Base-by-base conservation (phyloP, 2,329 filamentous ascomycete species). In the Calonectria pteridis region DNA sequence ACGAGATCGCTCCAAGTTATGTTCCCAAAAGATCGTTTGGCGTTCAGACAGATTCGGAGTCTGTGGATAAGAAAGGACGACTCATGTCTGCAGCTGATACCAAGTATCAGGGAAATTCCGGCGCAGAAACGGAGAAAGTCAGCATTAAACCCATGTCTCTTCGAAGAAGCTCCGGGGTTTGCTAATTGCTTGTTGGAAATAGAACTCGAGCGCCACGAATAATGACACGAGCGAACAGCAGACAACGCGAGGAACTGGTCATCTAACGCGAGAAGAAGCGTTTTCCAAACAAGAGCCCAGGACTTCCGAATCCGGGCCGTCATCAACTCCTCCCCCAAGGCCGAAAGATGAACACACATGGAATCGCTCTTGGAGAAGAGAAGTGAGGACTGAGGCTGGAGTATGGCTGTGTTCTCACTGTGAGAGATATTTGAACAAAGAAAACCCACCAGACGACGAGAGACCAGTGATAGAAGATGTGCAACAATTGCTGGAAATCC, bases 281-380 rank as follows among this genome's bases (percentile, higher is more conserved):
- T 46, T 46, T 46, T n/a, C 23, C 43, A 4, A 46, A 46, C 13
- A 23, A 13, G 43, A 11, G 20, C 43, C n/a, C 11, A 3, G 3
- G 10, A 23, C 9, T 23, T 46, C 43, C 9, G 10, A 23, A 23
- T 23, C 6, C n/a, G 6, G n/a, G 9, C 10, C 43, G 7, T 23
- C 55, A 18, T 18, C 26, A 23, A n/a, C 3, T 11, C 18, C 33
- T 0, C 0, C 23, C 10, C 26, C n/a, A 9, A 26, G 18, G 18
- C 3, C n/a, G 7, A 28, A 43, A 13, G n/a, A 53, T 18, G 16
- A 9, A 28, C 14, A 16, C 6, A 28, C 28, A 43, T 74, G 70
- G 75, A 69, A 62, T n/a, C 66, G 76, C 4, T 59, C 72, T 23
- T 76, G 74, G 76, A 73, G 35, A 43, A 43, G 66, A n/a, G 62